These are phyloP conservation scores for Neurospora sp. DNA, from an alignment of 495 filamentous ascomycete genomes.

Conservation along the genomic window DNA sequence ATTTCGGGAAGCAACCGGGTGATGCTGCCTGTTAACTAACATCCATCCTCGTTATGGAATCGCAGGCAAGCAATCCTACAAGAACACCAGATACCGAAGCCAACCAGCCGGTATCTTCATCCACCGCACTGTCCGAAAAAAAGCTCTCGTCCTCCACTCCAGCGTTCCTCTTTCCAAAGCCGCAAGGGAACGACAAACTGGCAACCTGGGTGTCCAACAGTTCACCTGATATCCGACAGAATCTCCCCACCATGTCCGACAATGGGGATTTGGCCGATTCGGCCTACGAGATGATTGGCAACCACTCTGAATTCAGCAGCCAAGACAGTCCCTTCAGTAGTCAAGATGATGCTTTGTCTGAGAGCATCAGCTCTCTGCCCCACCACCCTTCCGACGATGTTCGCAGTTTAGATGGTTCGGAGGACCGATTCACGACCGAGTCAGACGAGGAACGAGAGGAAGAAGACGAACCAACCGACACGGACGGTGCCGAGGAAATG, in stretches of 20 bases:
- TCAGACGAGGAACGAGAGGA: conserved; percentile 6
- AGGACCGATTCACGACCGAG: conserved; percentile 29
- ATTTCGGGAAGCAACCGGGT: background rate
- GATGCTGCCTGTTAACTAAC: background rate
- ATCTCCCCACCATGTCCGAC: conserved; percentile 27
- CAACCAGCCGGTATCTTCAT: background rate
- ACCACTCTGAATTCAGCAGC: conserved; percentile 7
- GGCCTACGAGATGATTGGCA: conserved; percentile 43
- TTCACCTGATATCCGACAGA: conserved; percentile 38
- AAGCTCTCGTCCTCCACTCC: conserved; percentile 25
- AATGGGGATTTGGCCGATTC: conserved; percentile 43
- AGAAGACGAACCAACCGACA: conserved; percentile 27
- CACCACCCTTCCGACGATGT: conserved; percentile 39
- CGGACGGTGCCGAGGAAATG: conserved; percentile 31
- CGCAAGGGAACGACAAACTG: conserved; percentile 36
- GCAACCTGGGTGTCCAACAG: conserved; percentile 43
- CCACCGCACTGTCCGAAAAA: background rate
- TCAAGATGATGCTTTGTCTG: conserved; percentile 37
- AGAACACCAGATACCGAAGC: conserved; percentile 3
- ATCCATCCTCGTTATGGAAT: conserved; percentile 34
- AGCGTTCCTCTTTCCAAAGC: conserved; percentile 39
- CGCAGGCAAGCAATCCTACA: conserved; percentile 14
- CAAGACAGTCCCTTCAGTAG: conserved; percentile 13
- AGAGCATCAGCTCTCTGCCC: conserved; percentile 43
- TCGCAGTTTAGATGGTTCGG: conserved; percentile 44